These are phyloP conservation scores for Oldenlandia corymbosa DNA, from an alignment of 257 asterid species.

Conservation along the genomic window DNA sequence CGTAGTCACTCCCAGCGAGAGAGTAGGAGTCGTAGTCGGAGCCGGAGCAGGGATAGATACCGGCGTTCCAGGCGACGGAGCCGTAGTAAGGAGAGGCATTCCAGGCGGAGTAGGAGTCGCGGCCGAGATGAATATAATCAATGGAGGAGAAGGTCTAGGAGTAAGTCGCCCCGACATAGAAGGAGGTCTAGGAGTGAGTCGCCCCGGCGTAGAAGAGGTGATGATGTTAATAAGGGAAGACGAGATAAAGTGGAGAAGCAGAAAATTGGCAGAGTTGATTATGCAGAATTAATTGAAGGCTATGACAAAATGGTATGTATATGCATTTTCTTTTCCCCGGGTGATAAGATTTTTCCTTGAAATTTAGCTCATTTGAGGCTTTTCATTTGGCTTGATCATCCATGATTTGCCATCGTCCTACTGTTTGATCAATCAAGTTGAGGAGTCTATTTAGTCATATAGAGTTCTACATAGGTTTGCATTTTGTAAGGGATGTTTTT, in stretches of 20 bases:
- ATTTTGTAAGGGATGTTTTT: neutral
- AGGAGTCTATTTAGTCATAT: neutral
- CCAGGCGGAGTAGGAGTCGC: slow-evolving; percentile 28
- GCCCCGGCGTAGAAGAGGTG: slow-evolving; percentile 34
- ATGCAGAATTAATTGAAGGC: slow-evolving; percentile 53
- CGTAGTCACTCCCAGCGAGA: slow-evolving; percentile 26
- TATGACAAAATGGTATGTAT: slow-evolving; percentile 64
- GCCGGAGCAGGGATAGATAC: slow-evolving; percentile 40
- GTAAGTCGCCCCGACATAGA: too few relatives aligned
- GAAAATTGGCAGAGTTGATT: slow-evolving; percentile 37
- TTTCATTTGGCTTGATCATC: neutral
- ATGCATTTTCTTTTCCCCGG: neutral
- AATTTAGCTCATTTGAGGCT: neutral
- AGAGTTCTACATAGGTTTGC: too few relatives aligned
- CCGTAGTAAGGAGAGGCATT: too few relatives aligned
- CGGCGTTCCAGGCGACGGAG: slow-evolving; percentile 33
- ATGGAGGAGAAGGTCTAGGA: slow-evolving; percentile 33
- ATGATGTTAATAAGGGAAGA: slow-evolving; percentile 20
- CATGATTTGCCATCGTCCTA: neutral
- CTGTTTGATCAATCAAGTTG: neutral
- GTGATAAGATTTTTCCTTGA: neutral
- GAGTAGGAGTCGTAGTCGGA: slow-evolving; percentile 23
- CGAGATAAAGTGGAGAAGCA: neutral
- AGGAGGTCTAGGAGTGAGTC: slow-evolving; percentile 35
- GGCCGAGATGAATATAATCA: slow-evolving; percentile 35